A percentile compares a stretch with the other conserved stretches of the same genome.
Conservation (phyloP, 805 yeast species). For the Wickerhamiella bombiphila region DNA sequence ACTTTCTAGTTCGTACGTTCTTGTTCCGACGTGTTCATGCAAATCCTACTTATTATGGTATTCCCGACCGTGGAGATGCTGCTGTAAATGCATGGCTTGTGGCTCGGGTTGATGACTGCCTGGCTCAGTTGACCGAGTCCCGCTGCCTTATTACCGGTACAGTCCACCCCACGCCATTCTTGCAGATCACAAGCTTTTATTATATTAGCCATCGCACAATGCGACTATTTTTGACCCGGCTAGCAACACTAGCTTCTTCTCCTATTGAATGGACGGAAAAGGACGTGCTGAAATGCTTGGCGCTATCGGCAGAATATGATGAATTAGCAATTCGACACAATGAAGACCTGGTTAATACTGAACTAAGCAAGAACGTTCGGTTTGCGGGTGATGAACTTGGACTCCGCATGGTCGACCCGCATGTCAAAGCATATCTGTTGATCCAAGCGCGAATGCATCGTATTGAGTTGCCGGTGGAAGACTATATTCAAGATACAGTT, state of each 20-base stretch:
- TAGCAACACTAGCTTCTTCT: slow-evolving; percentile 29
- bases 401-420: slow-evolving; percentile 68
- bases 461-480: slow-evolving; percentile 80
- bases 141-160: slow-evolving; percentile 16
- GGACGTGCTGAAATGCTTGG: slow-evolving; percentile 46
- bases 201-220: slow-evolving; percentile 85
- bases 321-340: slow-evolving; percentile 86
- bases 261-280: slow-evolving; percentile 34
- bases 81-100: slow-evolving; percentile 23
- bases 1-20: slow-evolving; percentile 65
- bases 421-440: slow-evolving; percentile 59
- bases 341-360: slow-evolving; percentile 74
- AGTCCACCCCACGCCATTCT: slow-evolving; percentile 53
- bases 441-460: slow-evolving; percentile 60
- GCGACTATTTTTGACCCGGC: slow-evolving; percentile 39
- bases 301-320: slow-evolving; percentile 65
- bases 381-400: slow-evolving; percentile 32
- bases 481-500: slow-evolving; percentile 84
- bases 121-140: slow-evolving; percentile 54
- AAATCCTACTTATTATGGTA: slow-evolving; percentile 52
- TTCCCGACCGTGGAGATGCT: slow-evolving; percentile 28
- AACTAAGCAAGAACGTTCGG: slow-evolving; percentile 55
- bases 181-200: slow-evolving; percentile 78
- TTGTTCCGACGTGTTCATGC: slow-evolving; percentile 59
- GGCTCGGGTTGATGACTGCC: slow-evolving; percentile 48